These are phyloP conservation scores for Thozetella sp. DNA, from an alignment of 495 filamentous ascomycete species.

Conservation along the genomic window DNA sequence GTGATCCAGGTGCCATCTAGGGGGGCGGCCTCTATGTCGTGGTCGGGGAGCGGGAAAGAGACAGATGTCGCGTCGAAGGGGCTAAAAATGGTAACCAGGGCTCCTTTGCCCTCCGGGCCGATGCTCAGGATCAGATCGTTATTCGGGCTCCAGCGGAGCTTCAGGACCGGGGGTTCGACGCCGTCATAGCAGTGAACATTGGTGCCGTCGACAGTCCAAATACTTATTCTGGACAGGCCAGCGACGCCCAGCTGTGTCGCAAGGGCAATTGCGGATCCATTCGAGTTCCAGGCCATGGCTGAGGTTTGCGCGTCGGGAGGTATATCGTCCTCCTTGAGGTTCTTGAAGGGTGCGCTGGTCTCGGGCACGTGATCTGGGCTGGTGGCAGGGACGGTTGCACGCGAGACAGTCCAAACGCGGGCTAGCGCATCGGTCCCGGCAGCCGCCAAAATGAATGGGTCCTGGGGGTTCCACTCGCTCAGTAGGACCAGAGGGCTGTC, in stretches of 20 bases:
- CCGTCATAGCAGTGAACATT: conserved; percentile 42
- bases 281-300: conserved; percentile 72
- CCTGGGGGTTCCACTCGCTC: conserved; percentile 75
- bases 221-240: conserved; percentile 62
- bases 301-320: conserved; percentile 50
- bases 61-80: conserved; percentile 34
- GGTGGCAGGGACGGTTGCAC: conserved; percentile 45
- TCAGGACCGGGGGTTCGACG: conserved; percentile 54
- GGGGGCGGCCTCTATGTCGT: conserved; percentile 44
- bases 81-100: conserved; percentile 52
- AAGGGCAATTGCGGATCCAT: conserved; percentile 68
- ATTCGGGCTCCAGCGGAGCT: conserved; percentile 62
- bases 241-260: conserved; percentile 60
- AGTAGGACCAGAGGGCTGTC: conserved; percentile 63
- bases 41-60: conserved; percentile 38
- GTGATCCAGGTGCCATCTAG: conserved; percentile 64
- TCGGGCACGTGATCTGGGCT: conserved; percentile 45
- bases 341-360: conserved; percentile 31
- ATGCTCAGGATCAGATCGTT: conserved; percentile 56
- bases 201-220: conserved; percentile 66
- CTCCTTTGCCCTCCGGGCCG: conserved; percentile 49
- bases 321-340: conserved; percentile 45
- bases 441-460: conserved; percentile 73
- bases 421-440: conserved; percentile 77
- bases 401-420: conserved; percentile 74